Evolutionary conservation across 2,329 filamentous ascomycete species (phyloP).

Genomic region (Alternaria dauci): DNA sequence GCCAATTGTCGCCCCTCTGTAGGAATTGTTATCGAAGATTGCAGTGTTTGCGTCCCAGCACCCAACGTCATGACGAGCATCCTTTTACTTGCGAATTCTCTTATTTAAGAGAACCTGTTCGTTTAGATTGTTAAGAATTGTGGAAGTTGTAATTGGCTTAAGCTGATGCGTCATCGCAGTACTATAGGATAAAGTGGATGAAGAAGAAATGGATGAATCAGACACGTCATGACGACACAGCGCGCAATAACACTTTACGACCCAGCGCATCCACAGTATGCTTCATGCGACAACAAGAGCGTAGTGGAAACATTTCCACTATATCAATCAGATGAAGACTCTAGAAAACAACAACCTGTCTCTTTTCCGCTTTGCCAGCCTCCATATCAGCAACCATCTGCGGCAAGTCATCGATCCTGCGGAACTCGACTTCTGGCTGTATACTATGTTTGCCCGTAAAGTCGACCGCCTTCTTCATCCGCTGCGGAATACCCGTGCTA

Average conservation of each 20-base stretch:
- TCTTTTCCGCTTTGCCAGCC: conserved; percentile 48
- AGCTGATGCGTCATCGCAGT: no score
- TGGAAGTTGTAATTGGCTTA: no score
- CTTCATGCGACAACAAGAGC: not conserved
- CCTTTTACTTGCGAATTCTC: no score
- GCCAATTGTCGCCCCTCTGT: not conserved
- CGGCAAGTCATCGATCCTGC: conserved; percentile 51
- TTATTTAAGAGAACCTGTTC: no score
- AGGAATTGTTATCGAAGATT: not conserved
- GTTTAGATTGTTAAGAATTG: no score
- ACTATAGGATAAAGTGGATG: no score
- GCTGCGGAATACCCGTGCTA: conserved; percentile 54
- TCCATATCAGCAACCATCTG: conserved; percentile 53
- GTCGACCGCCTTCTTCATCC: conserved; percentile 56
- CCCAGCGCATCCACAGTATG: not conserved
- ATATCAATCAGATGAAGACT: not conserved
- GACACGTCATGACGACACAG: not conserved
- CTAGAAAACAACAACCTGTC: conserved; percentile 51
- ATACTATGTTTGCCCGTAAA: conserved; percentile 56
- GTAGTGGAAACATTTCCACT: no score
- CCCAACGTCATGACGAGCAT: not conserved
- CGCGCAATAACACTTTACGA: not conserved
- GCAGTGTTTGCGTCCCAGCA: not conserved
- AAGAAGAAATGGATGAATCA: no score
- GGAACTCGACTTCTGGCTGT: conserved; percentile 52